Evolutionary conservation across 768 basidiomycete genomes (phyloP).

Genomic region (Lepiota venenata): DNA sequence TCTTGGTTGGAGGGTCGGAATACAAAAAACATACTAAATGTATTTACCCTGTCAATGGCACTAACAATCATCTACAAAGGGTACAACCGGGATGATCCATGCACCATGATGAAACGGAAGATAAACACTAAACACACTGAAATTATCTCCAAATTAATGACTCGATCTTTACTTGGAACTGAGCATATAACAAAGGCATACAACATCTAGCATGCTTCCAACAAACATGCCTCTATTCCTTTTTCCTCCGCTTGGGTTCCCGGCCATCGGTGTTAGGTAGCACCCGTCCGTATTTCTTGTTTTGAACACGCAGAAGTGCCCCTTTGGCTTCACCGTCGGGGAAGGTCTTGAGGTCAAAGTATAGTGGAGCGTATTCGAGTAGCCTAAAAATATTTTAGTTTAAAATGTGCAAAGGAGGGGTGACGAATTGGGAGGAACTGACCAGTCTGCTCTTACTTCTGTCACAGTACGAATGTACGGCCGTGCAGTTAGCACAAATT

Average conservation of each 20-base stretch:
- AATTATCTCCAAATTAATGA: too few relatives aligned
- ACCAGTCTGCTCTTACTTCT: conserved; percentile 87
- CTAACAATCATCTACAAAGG: too few relatives aligned
- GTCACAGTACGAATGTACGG: conserved; percentile 92
- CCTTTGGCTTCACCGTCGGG: conserved; percentile 70
- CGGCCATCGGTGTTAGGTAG: conserved; percentile 17
- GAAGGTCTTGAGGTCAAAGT: conserved; percentile 69
- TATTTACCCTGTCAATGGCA: too few relatives aligned
- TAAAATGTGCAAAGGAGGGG: conserved; percentile 1
- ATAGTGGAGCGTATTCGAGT: conserved; percentile 39
- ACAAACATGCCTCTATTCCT: not conserved
- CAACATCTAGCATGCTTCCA: not conserved
- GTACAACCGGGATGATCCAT: too few relatives aligned
- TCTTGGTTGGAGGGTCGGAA: too few relatives aligned
- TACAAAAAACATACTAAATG: too few relatives aligned
- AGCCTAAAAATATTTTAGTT: conserved; percentile 27
- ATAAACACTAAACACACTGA: too few relatives aligned
- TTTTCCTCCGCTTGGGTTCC: conserved; percentile 29
- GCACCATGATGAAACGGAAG: too few relatives aligned
- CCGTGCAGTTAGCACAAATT: conserved; percentile 85
- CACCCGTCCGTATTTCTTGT: conserved; percentile 40
- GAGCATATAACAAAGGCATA: too few relatives aligned
- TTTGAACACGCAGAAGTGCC: conserved; percentile 49
- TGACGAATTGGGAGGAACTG: not conserved
- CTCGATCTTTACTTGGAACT: too few relatives aligned